Conservation (phyloP, 2,329 filamentous ascomycete species). For the Chaetomium sp. region DNA sequence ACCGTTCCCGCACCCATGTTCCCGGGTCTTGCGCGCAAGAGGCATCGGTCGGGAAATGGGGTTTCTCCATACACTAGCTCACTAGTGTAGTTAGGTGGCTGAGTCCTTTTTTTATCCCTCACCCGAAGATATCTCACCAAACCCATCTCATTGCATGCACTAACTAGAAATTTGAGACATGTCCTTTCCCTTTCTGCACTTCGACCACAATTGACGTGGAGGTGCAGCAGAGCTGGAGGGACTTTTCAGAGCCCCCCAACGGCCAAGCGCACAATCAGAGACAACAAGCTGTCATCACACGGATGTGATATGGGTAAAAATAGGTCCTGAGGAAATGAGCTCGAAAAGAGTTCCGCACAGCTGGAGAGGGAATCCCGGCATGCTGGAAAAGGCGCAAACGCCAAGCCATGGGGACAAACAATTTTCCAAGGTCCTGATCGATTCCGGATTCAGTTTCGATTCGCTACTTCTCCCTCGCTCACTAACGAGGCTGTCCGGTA, state of each 20-base stretch:
- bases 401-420: background rate
- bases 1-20: constrained; percentile 10
- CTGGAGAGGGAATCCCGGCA: background rate
- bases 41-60: background rate
- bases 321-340: background rate
- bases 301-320: constrained; percentile 1
- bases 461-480: background rate
- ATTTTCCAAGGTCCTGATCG: constrained; percentile 3
- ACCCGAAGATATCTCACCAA: background rate
- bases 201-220: no score
- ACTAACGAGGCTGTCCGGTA: background rate
- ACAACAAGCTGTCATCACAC: background rate
- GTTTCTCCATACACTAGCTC: background rate
- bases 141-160: constrained; percentile 10
- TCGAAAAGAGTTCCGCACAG: background rate
- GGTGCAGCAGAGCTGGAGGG: no score
- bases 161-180: no score
- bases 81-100: background rate
- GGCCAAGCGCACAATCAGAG: no score
- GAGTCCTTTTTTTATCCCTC: background rate
- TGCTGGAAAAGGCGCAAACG: background rate
- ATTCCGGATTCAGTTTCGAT: background rate
- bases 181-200: no score
- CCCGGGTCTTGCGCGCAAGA: constrained; percentile 7
- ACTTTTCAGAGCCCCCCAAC: no score